Evolutionary conservation across 2,329 filamentous ascomycete genomes (phyloP), one percentile per base, ranked within the genome.

Genomic region (Taxawa tesnikishii): DNA sequence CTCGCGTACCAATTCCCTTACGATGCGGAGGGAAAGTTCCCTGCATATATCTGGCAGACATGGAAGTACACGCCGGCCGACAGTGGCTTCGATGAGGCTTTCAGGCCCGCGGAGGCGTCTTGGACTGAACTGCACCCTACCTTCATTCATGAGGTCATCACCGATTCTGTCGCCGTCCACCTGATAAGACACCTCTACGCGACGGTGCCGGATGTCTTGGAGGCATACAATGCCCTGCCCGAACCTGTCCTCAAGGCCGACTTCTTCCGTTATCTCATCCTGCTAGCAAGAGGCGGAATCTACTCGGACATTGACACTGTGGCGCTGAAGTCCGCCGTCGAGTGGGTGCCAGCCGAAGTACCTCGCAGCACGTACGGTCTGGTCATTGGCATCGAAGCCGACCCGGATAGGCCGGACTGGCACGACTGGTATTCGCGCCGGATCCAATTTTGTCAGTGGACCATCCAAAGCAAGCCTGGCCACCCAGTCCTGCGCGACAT

Each of bases 371-470:
- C 75, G 2, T 71, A 96, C 44, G 90, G 90, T 7, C 67, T 98
- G 41, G 78, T 98, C 24, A 70, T 96, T 48, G 90, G 90, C 37
- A 94, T 98, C 43, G 90, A 98, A 62, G 90, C 90, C 4, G 90
- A 98, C 51, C 85, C 90, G 0, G 85, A 96, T 56, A 75, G 90
- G 29, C 72, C 74, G 3, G 90, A 98, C 55, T 98, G 90, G 90
- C 70, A 75, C 21, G 67, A 94, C 1, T 96, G 88, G 90, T 98
- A 96, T 64, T 90, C 84, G 41, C 80, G 90, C 38, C 75, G 88
- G 41, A 87, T 98, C 39, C 90, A 96, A 54, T 96, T 98, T 59
- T 98, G 90, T 60, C 90, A 98, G 56, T 98, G 90, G 90, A 98
- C 90, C 1, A 94, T 98, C 41, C 88, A 96, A 58, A 67, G 82